Evolutionary conservation across 1,139 yeast species (phyloP), one percentile per base, ranked within the genome.

Genomic region (Lodderomyces beijingensis): DNA sequence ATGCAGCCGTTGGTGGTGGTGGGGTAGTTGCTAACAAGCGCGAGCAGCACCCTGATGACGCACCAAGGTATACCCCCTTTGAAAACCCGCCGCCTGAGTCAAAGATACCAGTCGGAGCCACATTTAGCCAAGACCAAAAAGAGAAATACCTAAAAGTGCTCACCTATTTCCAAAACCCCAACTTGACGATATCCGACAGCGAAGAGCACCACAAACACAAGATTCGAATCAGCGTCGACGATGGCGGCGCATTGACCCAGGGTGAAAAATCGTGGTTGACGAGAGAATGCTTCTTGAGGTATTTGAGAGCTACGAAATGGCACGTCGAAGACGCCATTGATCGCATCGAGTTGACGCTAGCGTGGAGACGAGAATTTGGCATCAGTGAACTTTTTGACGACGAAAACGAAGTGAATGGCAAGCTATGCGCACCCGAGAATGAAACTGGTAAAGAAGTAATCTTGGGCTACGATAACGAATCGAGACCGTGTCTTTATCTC

Each of bases 111-210:
- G 50, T 53, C 28, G 74, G 67, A 13, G 53, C 53, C 5, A 55
- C 63, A 31, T 63, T 89, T 30, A 64, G 73, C 1, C 52, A 54
- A 1, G 79, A 72, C 14, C 82, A 91, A 55, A 53, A 65, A 37
- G 55, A 52, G 12, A 81, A 78, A 59, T 89, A 81, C 49, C 48
- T 62, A 12, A 53, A 57, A 16, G 85, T 88, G 1, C 62, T 80
- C 34, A 54, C 60, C 27, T 77, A 84, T 55, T 82, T 87, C 53
- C 64, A 64, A 36, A 55, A 69, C 31, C 63, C 68, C 1, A 71
- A 65, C 5, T 56, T 70, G 31, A 44, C 44, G 15, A 51, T 71
- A 4, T 63, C 71, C 0, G 43, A 49, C 4, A 57, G 59, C 24
- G 80, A 75, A 47, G 62, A 63, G n/a, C 51, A 57, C 28, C 54